Evolutionary conservation across 371 early-diverging fungal species (phyloP), one percentile per base, ranked within the genome.

Genomic region (Dichotomocladium elegans): DNA sequence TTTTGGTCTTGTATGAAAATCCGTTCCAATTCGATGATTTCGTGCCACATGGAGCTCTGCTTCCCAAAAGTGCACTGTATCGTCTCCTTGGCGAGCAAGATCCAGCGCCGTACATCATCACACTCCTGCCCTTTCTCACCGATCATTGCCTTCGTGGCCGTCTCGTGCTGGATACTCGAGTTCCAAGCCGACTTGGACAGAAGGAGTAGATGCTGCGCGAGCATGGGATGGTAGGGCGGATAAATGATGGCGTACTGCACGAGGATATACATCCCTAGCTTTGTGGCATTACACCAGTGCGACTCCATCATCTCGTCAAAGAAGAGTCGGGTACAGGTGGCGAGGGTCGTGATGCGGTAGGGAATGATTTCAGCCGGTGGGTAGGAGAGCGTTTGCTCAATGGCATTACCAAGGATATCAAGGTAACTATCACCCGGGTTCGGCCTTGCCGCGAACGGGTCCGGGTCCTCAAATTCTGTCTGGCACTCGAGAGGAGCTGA

Each of bases 161-260:
- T 9, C 29, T 75, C 72, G 2, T 55, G 42, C 46, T 72, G 68
- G 14, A 76, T 58, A 19, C 68, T 63, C 2, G 72, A 63, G 30
- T 89, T 88, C 87, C 86, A 88, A 5, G 79, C 63, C 31, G 81
- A 74, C 54, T 89, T 88, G 26, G 85, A 83, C 14, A 83, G 55
- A 22, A 79, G 67, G 37, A 89, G 58, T 29, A 77, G 71, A 53
- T 89, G 88, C 29, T 81, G 74, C 3, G 81, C 86, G 9, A 88
- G 57, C 52, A 91, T 70, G 5, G 92, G 89, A 53, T 90, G 89
- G 54, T 79, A 81, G 4, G 83, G 79, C 21, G 87, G 88, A 49
- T 89, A 90, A 9, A 80, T 75, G 52, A 87, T 47, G 19, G 80
- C 51, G 53, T 91, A 90, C 41, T 86, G 77, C 0, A 83, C 76